A percentile compares a stretch with the other conserved stretches of the same genome.
phyloP scores from a whole-genome alignment of 345 rosid species.

The Citrus unshiu region DNA sequence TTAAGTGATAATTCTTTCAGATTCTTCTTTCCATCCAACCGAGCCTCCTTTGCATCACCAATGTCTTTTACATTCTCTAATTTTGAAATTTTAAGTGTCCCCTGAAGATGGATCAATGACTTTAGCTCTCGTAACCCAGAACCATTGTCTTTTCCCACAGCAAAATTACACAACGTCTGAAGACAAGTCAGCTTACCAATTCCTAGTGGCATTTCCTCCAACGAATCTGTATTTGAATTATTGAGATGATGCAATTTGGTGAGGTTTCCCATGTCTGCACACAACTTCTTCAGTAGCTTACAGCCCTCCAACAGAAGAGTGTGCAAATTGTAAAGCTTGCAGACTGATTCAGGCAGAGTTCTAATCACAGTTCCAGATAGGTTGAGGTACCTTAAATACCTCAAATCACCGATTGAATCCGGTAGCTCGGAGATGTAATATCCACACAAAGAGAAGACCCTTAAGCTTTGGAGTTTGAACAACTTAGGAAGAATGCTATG shows the following conservation, averaged over 20 bases:
- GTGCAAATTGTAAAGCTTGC: conserved; percentile 1
- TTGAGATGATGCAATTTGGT: background rate
- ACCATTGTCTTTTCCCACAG: conserved; percentile 4
- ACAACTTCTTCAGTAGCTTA: background rate
- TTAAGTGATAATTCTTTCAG: conserved; percentile 17
- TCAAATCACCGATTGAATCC: background rate
- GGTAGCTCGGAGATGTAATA: background rate
- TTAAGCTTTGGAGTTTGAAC: background rate
- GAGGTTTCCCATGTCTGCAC: background rate
- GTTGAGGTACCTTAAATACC: conserved; percentile 4
- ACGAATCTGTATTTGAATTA: background rate
- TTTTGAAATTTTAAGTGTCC: background rate
- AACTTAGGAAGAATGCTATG: too few relatives aligned
- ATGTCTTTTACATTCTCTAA: background rate
- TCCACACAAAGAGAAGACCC: conserved; percentile 7
- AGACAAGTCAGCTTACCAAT: background rate
- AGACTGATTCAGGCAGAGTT: background rate
- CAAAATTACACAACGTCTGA: background rate
- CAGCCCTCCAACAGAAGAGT: background rate
- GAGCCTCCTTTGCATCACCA: conserved; percentile 17
- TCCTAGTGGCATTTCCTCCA: conserved; percentile 1
- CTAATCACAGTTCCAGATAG: background rate
- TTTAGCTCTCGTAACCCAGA: background rate
- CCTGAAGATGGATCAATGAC: background rate
- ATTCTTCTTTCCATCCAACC: conserved; percentile 19